Evolutionary conservation across 1,284 basidiomycete genomes (phyloP), one percentile per base, ranked within the genome.

Genomic region (Tilletia caries): DNA sequence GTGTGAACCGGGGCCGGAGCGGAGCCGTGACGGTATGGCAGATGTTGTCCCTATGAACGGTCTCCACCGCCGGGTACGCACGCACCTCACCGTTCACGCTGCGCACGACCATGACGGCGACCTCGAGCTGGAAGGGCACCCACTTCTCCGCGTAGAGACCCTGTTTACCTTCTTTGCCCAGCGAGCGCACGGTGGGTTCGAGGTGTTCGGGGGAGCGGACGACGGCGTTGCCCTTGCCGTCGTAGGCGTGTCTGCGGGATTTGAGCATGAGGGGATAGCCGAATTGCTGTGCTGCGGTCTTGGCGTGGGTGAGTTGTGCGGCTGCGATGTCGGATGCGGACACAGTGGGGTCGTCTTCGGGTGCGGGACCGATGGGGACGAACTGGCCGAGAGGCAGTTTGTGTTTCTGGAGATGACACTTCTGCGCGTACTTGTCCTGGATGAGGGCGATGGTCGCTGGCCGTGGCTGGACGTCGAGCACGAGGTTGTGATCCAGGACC

Each of bases 41-140:
- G 67, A 98, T 92, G 79, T 90, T 95, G 74, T 98, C 88, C 84
- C 92, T 91, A 85, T 98, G 96, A 18, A 98, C 87, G 0, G 96
- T 98, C 85, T 99, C 94, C 29, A 98, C 96, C 0, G 89, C 90
- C 29, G 95, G 93, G 82, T 98, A 99, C 8, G 91, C 91, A 32
- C 85, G 83, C 3, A 95, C 90, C 68, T 92, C 88, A 15, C 93
- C 95, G 1, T 74, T 71, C 8, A 74, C 73, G 70, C 78, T 79
- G 32, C 93, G 89, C 1, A 98, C 95, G 15, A 98, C 96, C 92
- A 99, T 97, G 62, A 98, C 95, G 0, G 95, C 94, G 33, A 98
- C 90, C 84, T 98, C 95, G 79, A 91, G 91, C 44, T 86, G 86
- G 78, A 98, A 98, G 0, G 90, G 89, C 0, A 95, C 92, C 90